phyloP scores from a whole-genome alignment of 2,329 filamentous ascomycete species.

The Laburnicola sp. region DNA sequence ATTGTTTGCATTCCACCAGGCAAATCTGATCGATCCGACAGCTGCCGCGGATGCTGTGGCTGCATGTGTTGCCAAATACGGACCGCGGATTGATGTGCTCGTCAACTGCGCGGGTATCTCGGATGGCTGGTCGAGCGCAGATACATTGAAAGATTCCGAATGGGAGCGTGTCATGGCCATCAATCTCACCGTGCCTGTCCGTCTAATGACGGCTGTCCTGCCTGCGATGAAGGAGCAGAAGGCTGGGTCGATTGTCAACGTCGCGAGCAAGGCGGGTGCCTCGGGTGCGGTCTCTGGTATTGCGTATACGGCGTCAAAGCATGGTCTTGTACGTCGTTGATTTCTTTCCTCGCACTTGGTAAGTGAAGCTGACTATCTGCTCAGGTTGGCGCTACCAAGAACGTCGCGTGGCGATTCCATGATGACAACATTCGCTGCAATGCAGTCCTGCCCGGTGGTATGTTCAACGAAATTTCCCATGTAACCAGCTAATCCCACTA shows the following conservation, averaged over 20 bases:
- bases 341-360: not conserved
- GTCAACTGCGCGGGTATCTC: conserved; percentile 52
- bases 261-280: conserved; percentile 33
- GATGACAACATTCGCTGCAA: conserved; percentile 53
- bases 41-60: conserved; percentile 29
- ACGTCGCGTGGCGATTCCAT: conserved; percentile 52
- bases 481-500: not conserved
- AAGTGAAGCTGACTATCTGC: not conserved
- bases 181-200: conserved; percentile 51
- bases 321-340: conserved; percentile 44
- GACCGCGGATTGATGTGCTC: conserved; percentile 45
- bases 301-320: conserved; percentile 53
- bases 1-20: conserved; percentile 30
- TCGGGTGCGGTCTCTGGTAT: conserved; percentile 49
- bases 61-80: conserved; percentile 26
- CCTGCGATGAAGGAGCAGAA: conserved; percentile 47
- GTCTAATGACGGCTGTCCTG: conserved; percentile 52
- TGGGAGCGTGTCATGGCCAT: conserved; percentile 49
- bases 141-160: conserved; percentile 44
- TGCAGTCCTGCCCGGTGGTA: conserved; percentile 49
- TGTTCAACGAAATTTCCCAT: conserved; percentile 1
- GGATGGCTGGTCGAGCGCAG: conserved; percentile 48
- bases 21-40: conserved; percentile 23
- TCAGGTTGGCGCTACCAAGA: conserved; percentile 52
- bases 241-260: conserved; percentile 50